Percentiles rank a stretch among this genome's conserved stretches.
Conservation (phyloP, 768 basidiomycete genomes). For the Ramaria rubella region DNA sequence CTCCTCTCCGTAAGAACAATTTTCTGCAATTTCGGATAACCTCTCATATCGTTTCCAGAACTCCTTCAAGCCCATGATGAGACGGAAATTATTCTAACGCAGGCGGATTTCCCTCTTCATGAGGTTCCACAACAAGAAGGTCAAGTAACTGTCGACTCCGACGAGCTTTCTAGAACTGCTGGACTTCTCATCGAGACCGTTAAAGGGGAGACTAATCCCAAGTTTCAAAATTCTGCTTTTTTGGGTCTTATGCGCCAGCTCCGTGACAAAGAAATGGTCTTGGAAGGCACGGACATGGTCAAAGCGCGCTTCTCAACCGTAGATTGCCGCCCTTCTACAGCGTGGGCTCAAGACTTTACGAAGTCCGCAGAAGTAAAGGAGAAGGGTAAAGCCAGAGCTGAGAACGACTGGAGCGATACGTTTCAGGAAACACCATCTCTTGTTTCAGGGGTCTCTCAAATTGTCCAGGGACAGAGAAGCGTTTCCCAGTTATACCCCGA, state of each 20-base stretch:
- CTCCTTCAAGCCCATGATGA: constrained; percentile 21
- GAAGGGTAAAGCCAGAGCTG: constrained; percentile 46
- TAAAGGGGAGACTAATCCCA: constrained; percentile 67
- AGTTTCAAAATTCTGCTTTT: constrained; percentile 81
- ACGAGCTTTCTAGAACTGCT: constrained; percentile 77
- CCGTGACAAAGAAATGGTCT: constrained; percentile 68
- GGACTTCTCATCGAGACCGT: constrained; percentile 73
- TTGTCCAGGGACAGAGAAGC: neutral
- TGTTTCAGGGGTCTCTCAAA: neutral
- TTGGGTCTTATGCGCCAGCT: constrained; percentile 81
- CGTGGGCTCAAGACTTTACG: constrained; percentile 21
- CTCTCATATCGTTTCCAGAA: constrained; percentile 10
- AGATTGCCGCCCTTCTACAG: constrained; percentile 10
- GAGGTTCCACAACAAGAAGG: constrained; percentile 20
- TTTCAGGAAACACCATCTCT: neutral
- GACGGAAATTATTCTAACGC: constrained; percentile 4
- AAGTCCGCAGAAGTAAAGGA: constrained; percentile 48
- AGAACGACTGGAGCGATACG: constrained; percentile 1
- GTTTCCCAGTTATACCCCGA: too few relatives aligned
- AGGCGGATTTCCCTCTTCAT: constrained; percentile 17
- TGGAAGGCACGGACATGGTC: constrained; percentile 77
- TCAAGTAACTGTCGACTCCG: constrained; percentile 35
- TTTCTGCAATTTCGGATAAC: neutral
- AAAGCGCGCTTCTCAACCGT: constrained; percentile 31
- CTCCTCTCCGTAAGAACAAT: neutral